These are phyloP conservation scores for Tricholoma furcatifolium DNA, from an alignment of 768 basidiomycete genomes.

Conservation along the genomic window DNA sequence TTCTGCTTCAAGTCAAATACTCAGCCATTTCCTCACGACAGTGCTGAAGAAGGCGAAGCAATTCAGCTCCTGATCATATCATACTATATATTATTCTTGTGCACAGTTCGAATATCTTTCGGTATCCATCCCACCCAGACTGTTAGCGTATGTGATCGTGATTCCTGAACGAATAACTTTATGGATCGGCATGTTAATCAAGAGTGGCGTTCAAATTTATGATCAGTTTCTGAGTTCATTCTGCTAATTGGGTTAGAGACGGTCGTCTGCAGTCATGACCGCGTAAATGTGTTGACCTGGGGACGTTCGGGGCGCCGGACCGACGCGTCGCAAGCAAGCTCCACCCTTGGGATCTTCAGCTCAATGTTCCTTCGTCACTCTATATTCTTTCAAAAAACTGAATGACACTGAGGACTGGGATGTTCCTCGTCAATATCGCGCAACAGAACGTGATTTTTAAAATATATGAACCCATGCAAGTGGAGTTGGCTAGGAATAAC, in stretches of 20 bases:
- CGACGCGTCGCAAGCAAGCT: no score
- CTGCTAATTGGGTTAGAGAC: no score
- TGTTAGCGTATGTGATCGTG: constrained; percentile 1
- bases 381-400: no score
- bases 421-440: no score
- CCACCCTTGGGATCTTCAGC: no score
- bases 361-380: no score
- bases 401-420: no score
- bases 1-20: not conserved
- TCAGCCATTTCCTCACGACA: constrained; percentile 9
- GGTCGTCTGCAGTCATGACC: no score
- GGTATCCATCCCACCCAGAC: constrained; percentile 8
- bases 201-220: not conserved
- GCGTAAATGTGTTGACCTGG: not conserved
- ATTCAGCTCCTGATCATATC: constrained; percentile 21
- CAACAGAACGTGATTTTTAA: no score
- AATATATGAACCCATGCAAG: no score
- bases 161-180: not conserved
- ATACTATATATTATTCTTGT: constrained; percentile 1
- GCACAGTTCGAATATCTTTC: constrained; percentile 6
- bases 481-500: no score
- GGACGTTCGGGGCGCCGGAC: no score
- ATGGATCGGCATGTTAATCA: not conserved
- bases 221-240: not conserved
- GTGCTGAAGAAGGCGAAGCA: constrained; percentile 33